Percentiles rank a stretch among this genome's conserved stretches.
Conservation (phyloP, 805 yeast species). For the Yamadazyma takamatsuzukensis region DNA sequence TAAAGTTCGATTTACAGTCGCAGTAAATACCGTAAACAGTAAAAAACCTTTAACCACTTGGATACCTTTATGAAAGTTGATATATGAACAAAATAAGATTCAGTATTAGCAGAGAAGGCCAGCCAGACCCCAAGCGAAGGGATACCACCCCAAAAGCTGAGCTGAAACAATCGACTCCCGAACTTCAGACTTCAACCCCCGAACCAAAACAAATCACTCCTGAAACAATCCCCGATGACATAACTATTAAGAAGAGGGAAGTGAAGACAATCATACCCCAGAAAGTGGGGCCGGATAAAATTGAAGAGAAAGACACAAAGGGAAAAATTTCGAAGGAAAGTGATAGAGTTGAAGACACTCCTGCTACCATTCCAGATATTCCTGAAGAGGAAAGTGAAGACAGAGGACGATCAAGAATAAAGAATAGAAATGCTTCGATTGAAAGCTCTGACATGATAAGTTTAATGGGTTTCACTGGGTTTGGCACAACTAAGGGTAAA, state of each 20-base stretch:
- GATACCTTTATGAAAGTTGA: no score
- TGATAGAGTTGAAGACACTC: conserved; percentile 16
- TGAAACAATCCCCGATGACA: no score
- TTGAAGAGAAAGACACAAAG: conserved; percentile 1
- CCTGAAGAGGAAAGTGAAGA: conserved; percentile 26
- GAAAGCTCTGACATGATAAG: conserved; percentile 31
- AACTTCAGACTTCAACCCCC: no score
- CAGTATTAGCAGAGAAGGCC: no score
- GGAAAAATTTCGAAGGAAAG: no score
- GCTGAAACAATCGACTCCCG: not conserved
- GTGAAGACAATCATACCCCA: no score
- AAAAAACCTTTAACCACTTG: no score
- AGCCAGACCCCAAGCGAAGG: conserved; percentile 7
- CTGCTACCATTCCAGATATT: no score
- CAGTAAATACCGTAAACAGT: no score
- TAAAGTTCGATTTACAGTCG: no score
- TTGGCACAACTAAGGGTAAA: conserved; percentile 54
- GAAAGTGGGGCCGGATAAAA: conserved; percentile 2
- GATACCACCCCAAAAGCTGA: conserved; percentile 4
- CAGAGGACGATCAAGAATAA: conserved; percentile 20
- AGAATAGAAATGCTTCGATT: conserved; percentile 13
- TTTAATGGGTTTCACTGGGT: conserved; percentile 58
- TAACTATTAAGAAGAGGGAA: no score
- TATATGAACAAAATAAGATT: conserved; percentile 5
- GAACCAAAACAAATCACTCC: no score